These are phyloP conservation scores for Zoysia matrella DNA, from an alignment of 202 grass and related monocot genomes.

Conservation along the genomic window DNA sequence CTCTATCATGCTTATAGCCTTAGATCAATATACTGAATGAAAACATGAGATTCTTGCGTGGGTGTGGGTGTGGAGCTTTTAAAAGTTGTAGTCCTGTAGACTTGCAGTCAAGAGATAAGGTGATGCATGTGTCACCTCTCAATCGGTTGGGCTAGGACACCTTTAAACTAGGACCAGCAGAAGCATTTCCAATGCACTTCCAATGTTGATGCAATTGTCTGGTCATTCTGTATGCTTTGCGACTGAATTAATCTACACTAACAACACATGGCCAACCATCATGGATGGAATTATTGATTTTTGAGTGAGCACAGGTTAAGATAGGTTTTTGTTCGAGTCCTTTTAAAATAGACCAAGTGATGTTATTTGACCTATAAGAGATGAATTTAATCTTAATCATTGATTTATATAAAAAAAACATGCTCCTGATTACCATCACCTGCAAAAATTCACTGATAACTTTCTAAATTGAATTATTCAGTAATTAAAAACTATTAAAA, in stretches of 20 bases:
- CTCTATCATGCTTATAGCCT: neutral
- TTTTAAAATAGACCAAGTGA: no score
- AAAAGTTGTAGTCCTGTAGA: neutral
- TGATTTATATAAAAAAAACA: no score
- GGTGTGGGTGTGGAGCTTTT: neutral
- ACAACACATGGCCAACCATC: neutral
- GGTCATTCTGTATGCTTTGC: conserved; percentile 20
- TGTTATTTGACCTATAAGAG: no score
- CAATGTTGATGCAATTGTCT: conserved; percentile 16
- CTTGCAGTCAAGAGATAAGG: no score
- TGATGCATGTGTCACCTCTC: neutral
- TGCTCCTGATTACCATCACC: no score
- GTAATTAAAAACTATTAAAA: no score
- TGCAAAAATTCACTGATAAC: no score
- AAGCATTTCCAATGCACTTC: neutral
- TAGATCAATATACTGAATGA: neutral
- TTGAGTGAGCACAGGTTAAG: no score
- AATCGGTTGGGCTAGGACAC: neutral
- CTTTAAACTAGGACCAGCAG: conserved; percentile 14
- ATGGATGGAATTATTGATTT: neutral
- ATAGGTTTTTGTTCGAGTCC: no score
- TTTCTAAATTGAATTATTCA: no score
- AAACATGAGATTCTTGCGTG: conserved; percentile 32
- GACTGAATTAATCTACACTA: neutral
- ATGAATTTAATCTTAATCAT: no score